Conservation (phyloP, 2,329 filamentous ascomycete genomes). For the Akanthomyces muscarius region DNA sequence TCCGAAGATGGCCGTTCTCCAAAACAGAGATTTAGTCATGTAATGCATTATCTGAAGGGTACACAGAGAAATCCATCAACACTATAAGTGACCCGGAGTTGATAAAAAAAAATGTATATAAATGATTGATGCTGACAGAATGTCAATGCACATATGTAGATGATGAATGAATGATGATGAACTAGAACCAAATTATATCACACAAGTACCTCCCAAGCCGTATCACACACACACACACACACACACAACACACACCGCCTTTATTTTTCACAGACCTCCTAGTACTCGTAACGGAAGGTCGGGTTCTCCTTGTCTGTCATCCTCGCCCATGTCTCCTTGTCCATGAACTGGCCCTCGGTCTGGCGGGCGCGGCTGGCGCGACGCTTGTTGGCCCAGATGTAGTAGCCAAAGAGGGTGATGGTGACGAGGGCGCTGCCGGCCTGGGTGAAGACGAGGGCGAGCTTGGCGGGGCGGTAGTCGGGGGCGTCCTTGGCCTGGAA, state of each 20-base stretch:
- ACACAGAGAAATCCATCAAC: too few relatives aligned
- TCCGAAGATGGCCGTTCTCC: too few relatives aligned
- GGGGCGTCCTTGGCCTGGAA: slow-evolving; percentile 34
- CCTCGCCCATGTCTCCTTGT: slow-evolving; percentile 41
- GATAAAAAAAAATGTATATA: background rate
- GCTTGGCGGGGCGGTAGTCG: slow-evolving; percentile 34
- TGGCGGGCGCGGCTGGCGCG: slow-evolving; percentile 28
- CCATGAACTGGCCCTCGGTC: slow-evolving; percentile 39
- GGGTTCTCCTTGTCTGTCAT: slow-evolving; percentile 56
- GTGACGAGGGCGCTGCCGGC: slow-evolving; percentile 6
- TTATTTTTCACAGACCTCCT: background rate
- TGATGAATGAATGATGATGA: background rate
- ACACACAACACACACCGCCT: background rate
- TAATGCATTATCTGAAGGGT: too few relatives aligned
- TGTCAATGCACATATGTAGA: background rate
- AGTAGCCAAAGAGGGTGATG: slow-evolving; percentile 39
- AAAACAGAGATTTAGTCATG: too few relatives aligned
- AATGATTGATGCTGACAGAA: slow-evolving; percentile 5
- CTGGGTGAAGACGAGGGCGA: slow-evolving; percentile 20
- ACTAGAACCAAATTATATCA: background rate
- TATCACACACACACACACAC: background rate
- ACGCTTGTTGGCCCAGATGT: slow-evolving; percentile 45
- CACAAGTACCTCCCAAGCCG: background rate
- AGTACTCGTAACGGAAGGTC: slow-evolving; percentile 51
- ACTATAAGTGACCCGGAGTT: too few relatives aligned